Evolutionary conservation across 208 protist genomes (phyloP).

Genomic region (Blechomonas ayalai): DNA sequence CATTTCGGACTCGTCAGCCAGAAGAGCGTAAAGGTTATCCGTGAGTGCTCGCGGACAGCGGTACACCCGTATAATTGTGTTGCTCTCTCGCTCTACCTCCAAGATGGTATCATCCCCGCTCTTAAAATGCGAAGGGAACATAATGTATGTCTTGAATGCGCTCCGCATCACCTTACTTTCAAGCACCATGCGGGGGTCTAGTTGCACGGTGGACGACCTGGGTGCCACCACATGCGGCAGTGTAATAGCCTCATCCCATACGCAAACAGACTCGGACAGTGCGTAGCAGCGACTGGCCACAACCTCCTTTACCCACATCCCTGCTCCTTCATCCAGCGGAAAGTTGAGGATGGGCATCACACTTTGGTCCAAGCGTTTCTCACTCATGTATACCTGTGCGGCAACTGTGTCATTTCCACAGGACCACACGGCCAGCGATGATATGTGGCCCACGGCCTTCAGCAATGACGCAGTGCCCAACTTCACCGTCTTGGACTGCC

Average conservation of each 20-base stretch:
- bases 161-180: constrained; percentile 48
- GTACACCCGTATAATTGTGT: constrained; percentile 57
- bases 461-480: constrained; percentile 8
- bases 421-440: not conserved
- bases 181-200: constrained; percentile 37
- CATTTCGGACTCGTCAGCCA: constrained; percentile 69
- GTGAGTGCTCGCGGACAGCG: constrained; percentile 52
- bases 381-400: constrained; percentile 16
- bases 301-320: constrained; percentile 78
- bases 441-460: constrained; percentile 11
- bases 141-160: constrained; percentile 47
- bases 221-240: not conserved
- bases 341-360: constrained; percentile 46
- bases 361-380: constrained; percentile 13
- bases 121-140: constrained; percentile 40
- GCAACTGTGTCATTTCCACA: not conserved
- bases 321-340: constrained; percentile 82
- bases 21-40: constrained; percentile 61
- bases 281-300: constrained; percentile 22
- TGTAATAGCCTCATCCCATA: constrained; percentile 43
- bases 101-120: constrained; percentile 64
- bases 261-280: constrained; percentile 27
- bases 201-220: constrained; percentile 13
- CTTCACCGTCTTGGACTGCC: constrained; percentile 33
- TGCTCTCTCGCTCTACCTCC: constrained; percentile 36